Evolutionary conservation across 2,329 filamentous ascomycete genomes (phyloP).

Genomic region (Immersiporthe knoxdaviesiana): DNA sequence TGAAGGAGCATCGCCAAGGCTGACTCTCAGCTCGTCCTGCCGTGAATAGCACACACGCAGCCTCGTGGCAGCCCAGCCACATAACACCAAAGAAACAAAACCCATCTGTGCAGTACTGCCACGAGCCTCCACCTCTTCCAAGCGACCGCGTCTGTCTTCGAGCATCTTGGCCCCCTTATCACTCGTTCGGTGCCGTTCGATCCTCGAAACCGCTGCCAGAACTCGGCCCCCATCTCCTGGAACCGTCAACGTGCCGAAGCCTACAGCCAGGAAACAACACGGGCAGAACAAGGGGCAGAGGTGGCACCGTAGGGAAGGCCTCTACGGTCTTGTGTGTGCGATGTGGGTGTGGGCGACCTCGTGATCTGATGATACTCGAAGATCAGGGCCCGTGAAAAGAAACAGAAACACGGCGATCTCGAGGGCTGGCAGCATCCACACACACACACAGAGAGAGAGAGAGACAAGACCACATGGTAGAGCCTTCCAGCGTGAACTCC

Average conservation of each 20-base stretch:
- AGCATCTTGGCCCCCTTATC: conserved; percentile 8
- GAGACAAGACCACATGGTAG: conserved; percentile 5
- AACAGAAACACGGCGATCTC: conserved; percentile 11
- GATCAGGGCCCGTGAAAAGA: conserved; percentile 26
- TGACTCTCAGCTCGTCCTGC: conserved; percentile 22
- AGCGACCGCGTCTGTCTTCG: background rate
- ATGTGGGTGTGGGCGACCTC: conserved; percentile 50
- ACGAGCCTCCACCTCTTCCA: background rate
- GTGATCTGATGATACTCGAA: conserved; percentile 40
- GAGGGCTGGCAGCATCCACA: conserved; percentile 20
- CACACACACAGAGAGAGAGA: no score
- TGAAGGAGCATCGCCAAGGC: conserved; percentile 25
- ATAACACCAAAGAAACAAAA: background rate
- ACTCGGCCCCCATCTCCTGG: conserved; percentile 4
- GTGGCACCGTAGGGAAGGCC: conserved; percentile 36
- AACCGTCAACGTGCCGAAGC: conserved; percentile 11
- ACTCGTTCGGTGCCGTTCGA: conserved; percentile 22
- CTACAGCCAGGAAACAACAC: conserved; percentile 7
- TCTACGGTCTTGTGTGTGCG: conserved; percentile 43
- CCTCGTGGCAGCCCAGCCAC: conserved; percentile 14
- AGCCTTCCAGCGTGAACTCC: conserved; percentile 5
- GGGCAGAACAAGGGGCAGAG: conserved; percentile 17
- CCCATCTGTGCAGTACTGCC: background rate
- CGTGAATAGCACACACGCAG: conserved; percentile 24
- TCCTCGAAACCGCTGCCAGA: conserved; percentile 18